A percentile compares a stretch with the other conserved stretches of the same genome.
Conservation (phyloP, 2,329 filamentous ascomycete species). For the Fusarium haematococcum region DNA sequence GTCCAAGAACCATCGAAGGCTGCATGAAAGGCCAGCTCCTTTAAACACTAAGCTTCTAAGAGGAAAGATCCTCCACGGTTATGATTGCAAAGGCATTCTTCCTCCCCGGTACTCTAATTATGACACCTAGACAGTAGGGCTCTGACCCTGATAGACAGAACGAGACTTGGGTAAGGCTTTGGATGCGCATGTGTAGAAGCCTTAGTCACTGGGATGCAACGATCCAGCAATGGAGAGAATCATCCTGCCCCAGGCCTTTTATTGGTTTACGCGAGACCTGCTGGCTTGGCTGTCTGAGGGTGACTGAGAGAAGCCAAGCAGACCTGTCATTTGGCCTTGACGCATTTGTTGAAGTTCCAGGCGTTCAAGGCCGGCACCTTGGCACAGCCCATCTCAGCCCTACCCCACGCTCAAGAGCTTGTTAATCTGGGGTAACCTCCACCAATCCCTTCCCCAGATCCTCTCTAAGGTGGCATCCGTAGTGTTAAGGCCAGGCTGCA, state of each 20-base stretch:
- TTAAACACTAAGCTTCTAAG: background rate
- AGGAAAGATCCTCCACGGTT: background rate
- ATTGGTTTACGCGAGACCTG: background rate
- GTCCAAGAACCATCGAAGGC: background rate
- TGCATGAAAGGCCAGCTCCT: background rate
- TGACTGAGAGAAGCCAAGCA: background rate
- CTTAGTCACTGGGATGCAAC: too few relatives aligned
- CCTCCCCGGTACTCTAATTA: background rate
- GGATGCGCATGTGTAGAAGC: background rate
- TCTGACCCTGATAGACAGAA: background rate
- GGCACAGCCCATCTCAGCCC: background rate
- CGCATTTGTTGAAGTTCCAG: background rate
- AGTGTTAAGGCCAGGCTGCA: background rate
- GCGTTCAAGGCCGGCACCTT: background rate
- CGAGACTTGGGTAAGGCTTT: background rate
- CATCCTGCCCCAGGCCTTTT: too few relatives aligned
- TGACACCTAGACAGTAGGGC: background rate
- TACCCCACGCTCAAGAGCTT: background rate
- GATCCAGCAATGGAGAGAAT: too few relatives aligned
- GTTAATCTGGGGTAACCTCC: background rate
- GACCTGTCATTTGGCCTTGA: background rate
- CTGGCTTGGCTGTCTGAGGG: background rate
- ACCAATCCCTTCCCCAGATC: background rate
- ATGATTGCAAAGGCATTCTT: background rate
- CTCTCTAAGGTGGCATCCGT: background rate